Evolutionary conservation across 768 basidiomycete species (phyloP).

Genomic region (Suillus variegatus): DNA sequence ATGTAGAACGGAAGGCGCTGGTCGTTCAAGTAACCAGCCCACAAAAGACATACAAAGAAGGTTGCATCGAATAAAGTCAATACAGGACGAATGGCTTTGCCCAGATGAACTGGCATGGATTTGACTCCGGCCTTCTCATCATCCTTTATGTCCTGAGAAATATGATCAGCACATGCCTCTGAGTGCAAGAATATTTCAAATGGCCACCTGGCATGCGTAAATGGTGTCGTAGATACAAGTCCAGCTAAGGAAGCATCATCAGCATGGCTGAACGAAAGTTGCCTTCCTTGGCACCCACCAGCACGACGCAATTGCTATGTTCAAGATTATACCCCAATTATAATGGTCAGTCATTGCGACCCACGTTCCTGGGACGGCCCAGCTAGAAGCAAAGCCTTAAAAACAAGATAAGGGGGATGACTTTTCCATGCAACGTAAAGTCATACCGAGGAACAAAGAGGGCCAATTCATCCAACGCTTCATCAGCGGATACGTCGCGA

Average conservation of each 20-base stretch:
- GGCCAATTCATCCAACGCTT: background rate
- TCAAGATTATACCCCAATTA: background rate
- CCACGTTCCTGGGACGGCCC: slow-evolving; percentile 1
- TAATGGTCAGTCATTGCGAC: background rate
- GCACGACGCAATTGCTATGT: background rate
- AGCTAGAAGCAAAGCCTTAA: background rate
- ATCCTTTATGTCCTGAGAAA: background rate
- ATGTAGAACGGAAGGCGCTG: background rate
- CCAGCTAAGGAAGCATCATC: background rate
- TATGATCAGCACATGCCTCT: background rate
- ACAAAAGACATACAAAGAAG: background rate
- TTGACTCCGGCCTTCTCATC: background rate
- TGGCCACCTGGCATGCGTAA: background rate
- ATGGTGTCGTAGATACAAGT: background rate
- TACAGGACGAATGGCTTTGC: background rate
- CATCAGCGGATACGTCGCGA: background rate
- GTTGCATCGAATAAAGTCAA: background rate
- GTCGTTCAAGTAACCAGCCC: slow-evolving; percentile 1
- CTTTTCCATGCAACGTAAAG: background rate
- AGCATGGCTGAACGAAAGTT: background rate
- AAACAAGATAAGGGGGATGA: background rate
- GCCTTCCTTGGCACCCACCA: background rate
- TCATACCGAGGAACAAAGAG: background rate
- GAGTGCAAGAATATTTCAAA: background rate
- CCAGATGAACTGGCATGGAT: background rate